Percentiles rank a stretch among this genome's conserved stretches.
Evolutionary conservation across 2,329 filamentous ascomycete species (phyloP).

Genomic region (Aaosphaeria pasadenensis): DNA sequence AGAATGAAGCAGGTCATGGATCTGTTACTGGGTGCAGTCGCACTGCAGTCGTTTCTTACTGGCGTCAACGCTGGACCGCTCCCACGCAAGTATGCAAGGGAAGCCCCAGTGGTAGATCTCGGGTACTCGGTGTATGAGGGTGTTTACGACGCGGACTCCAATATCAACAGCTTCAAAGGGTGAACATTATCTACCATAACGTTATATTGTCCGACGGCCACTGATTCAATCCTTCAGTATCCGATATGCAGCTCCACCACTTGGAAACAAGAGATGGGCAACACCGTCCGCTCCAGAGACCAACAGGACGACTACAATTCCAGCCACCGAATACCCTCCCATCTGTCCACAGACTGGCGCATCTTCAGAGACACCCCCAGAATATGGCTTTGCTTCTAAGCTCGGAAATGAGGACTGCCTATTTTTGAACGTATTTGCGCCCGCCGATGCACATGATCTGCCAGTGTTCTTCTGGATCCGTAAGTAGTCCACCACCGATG

Average conservation of each 20-base stretch:
- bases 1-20: too few species aligned
- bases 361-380: constrained; percentile 20
- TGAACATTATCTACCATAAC: constrained; percentile 4
- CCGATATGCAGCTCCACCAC: constrained; percentile 53
- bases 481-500: constrained; percentile 13
- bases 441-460: constrained; percentile 43
- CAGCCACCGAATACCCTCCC: constrained; percentile 43
- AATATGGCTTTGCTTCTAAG: constrained; percentile 28
- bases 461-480: constrained; percentile 57
- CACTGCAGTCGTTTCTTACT: constrained; percentile 14
- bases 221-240: constrained; percentile 29
- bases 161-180: constrained; percentile 33
- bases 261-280: constrained; percentile 51
- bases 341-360: constrained; percentile 32
- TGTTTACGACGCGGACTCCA: constrained; percentile 16
- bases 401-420: constrained; percentile 41
- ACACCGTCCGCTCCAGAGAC: constrained; percentile 46
- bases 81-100: constrained; percentile 9
- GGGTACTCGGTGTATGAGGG: constrained; percentile 32
- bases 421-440: constrained; percentile 40
- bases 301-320: constrained; percentile 40
- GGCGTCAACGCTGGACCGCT: constrained; percentile 17
- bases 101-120: constrained; percentile 25
- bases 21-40: constrained; percentile 8
- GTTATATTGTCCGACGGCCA: not conserved